Conservation (phyloP, 441 rosid genomes). For the Viola pubescens region DNA sequence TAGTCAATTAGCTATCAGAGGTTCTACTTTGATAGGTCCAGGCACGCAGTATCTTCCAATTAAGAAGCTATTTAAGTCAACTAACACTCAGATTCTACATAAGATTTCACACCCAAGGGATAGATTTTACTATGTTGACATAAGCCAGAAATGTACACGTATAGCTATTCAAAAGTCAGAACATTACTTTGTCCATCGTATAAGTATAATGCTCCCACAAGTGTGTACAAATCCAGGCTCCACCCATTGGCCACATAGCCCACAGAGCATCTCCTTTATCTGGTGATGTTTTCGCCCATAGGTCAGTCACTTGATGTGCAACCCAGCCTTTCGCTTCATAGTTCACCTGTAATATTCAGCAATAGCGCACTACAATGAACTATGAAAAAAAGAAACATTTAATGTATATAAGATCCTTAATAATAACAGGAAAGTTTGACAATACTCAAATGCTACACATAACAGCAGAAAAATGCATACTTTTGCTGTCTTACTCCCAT, state of each 20-base stretch:
- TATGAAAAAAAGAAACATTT: background rate
- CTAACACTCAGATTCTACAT: background rate
- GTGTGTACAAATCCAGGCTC: constrained; percentile 74
- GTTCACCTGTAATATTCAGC: constrained; percentile 41
- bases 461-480: constrained; percentile 23
- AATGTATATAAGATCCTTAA: background rate
- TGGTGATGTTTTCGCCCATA: constrained; percentile 71
- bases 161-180: background rate
- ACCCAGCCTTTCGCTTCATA: constrained; percentile 61
- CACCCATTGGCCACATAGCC: constrained; percentile 79
- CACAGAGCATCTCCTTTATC: constrained; percentile 49
- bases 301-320: constrained; percentile 50
- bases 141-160: background rate
- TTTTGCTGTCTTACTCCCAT: constrained; percentile 74
- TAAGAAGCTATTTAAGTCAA: background rate
- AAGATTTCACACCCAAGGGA: background rate
- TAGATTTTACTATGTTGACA: background rate
- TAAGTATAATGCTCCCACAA: constrained; percentile 63
- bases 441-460: background rate
- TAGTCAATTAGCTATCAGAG: no score
- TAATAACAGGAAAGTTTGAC: background rate
- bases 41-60: background rate
- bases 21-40: no score
- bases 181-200: constrained; percentile 51
- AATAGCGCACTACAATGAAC: background rate